Conservation (phyloP, 108 stramenopile species). For the Cyclotella distinguenda region DNA sequence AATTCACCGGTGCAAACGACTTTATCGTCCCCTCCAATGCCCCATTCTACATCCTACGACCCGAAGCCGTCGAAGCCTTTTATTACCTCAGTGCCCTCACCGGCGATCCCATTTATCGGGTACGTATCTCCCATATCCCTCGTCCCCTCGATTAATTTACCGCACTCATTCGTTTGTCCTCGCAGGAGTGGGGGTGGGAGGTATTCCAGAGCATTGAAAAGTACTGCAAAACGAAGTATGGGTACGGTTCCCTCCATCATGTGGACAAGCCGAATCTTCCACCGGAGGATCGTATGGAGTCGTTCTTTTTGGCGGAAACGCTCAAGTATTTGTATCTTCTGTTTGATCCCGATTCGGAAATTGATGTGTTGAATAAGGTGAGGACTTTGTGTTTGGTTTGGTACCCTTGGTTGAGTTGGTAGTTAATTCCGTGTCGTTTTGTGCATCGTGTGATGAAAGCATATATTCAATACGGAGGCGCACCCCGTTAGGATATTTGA, state of each 20-base stretch:
- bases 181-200: constrained; percentile 93
- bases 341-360: constrained; percentile 88
- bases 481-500: constrained; percentile 84
- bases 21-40: constrained; percentile 41
- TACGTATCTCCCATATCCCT: constrained; percentile 80
- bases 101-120: constrained; percentile 48
- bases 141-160: no score
- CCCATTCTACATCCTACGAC: constrained; percentile 57
- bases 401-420: neutral
- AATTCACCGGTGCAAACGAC: constrained; percentile 37
- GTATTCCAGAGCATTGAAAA: constrained; percentile 90
- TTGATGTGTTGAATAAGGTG: constrained; percentile 76
- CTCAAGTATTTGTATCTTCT: constrained; percentile 95
- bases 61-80: constrained; percentile 55
- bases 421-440: neutral
- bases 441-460: constrained; percentile 16
- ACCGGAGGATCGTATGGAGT: constrained; percentile 89
- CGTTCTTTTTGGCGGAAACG: constrained; percentile 96
- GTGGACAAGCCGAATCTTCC: constrained; percentile 45
- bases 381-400: constrained; percentile 6
- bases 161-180: constrained; percentile 71
- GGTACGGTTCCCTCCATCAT: constrained; percentile 77
- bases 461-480: constrained; percentile 98
- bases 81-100: constrained; percentile 55
- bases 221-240: constrained; percentile 78